Base-by-base conservation (phyloP, 495 filamentous ascomycete genomes). In the Chaetomium tenue region DNA sequence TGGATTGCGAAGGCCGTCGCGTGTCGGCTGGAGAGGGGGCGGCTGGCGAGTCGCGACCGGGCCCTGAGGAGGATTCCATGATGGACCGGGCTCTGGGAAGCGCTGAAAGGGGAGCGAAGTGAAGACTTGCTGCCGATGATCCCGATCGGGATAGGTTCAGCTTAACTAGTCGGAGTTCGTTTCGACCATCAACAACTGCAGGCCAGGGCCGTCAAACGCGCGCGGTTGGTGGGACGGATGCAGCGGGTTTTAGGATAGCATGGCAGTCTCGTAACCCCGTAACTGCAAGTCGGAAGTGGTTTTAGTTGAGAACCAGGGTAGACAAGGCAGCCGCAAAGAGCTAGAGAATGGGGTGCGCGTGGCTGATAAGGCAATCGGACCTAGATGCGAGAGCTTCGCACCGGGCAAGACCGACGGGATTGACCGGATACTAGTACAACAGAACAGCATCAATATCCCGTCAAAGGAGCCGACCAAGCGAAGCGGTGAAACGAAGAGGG, bases 11-110 rank as follows among this genome's bases (percentile, higher is more conserved):
- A 15, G 72, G 74, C 28, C 72, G 72, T 48, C 77, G 79, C 54
- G 77, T 76, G 63, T 81, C 74, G n/a, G 75, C 76, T 8, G 79
- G 76, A 26, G 80, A 79, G 37, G 73, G 68, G 56, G 77, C 67
- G 59, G 58, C 60, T 18, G 75, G 66, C 60, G 70, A 66, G 42
- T 70, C 72, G 67, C 72, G 68, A 63, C 53, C 68, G 18, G 70
- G 61, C 7, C 73, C 72, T 28, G 72, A 68, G 51, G 66, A 65
- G 25, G 74, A 72, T 65, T 79, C 78, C 80, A 81, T 82, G 68
- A 9, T 39, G 48, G 20, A n/a, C 11, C 48, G 40, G 20, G 30
- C 12, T 12, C 33, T 20, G 13, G 9, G 54, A 18, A 5, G 39
- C 23, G 5, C 5, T 2, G 15, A 1, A 23, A 42, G 20, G 6